A percentile compares a stretch with the other conserved stretches of the same genome.
Conservation (phyloP, 495 filamentous ascomycete species). For the Podospora australis region DNA sequence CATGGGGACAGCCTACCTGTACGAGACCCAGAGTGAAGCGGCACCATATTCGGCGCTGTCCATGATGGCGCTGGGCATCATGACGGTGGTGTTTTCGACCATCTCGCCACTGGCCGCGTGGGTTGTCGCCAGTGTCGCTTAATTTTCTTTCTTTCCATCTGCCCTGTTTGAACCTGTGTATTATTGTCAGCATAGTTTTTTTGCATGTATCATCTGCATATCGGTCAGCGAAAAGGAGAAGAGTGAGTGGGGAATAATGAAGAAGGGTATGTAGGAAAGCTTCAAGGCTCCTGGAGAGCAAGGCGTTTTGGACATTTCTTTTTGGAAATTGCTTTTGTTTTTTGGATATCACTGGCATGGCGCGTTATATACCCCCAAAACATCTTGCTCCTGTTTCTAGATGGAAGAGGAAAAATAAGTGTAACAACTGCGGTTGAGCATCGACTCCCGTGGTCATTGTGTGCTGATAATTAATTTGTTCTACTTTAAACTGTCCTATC, state of each 20-base stretch:
- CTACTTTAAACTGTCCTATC: no score
- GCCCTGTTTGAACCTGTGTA: neutral
- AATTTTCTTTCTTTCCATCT: neutral
- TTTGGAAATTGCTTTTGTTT: no score
- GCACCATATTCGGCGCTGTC: conserved; percentile 42
- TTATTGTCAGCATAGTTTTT: neutral
- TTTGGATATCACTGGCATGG: no score
- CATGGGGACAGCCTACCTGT: conserved; percentile 44
- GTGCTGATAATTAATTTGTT: no score
- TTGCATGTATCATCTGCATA: neutral
- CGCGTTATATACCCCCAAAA: no score
- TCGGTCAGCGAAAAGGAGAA: neutral
- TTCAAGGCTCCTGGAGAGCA: neutral
- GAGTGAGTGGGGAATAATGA: neutral
- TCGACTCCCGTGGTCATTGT: no score
- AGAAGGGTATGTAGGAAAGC: no score
- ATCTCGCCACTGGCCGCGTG: conserved; percentile 24
- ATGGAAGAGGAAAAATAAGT: neutral
- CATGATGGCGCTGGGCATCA: conserved; percentile 43
- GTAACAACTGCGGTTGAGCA: no score
- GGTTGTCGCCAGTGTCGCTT: conserved; percentile 16
- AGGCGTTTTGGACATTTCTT: no score
- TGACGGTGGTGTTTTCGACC: conserved; percentile 40
- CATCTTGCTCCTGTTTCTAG: neutral
- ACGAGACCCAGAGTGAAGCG: conserved; percentile 39